Evolutionary conservation across 371 early-diverging fungal genomes (phyloP), one percentile per base, ranked within the genome.

Genomic region (Smittium mucronatum): DNA sequence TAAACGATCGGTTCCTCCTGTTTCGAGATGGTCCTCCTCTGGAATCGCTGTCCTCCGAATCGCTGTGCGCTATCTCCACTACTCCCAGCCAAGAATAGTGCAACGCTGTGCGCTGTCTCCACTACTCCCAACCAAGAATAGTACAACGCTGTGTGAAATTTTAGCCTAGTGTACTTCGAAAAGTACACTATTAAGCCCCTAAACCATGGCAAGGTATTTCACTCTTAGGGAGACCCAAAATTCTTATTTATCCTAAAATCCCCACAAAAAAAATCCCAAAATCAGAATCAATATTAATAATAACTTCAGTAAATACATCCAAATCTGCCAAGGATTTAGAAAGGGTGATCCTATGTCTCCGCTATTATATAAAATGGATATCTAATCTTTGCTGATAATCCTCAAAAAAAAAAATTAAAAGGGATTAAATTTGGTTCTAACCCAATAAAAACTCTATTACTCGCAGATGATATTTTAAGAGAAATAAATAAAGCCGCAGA

Each of bases 341-440:
- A 70, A 72, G 28, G 70, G 73, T 1, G 73, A 73, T 33, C 73
- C 68, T 21, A 58, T 70, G 0, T 73, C 70, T 8, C 73, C 73
- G 2, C 67, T 73, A 0, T 63, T 70, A 0, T 73, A 73, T 58
- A 73, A 73, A 25, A 15, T 70, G 1, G 36, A 65, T 1, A 64
- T 64, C 21, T 70, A 73, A 26, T 67, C 68, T 2, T 64, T 73
- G 0, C 67, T 73, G n/a, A 59, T 66, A 34, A 66, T 64, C 35
- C 15, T 73, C 1, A 33, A 61, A 1, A 2, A 11, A n/a, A n/a
- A 0, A 0, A 34, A 25, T 47, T 70, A 0, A 29, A 59, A 1
- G 73, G 73, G 0, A 0, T 70, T 2, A 1, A 15, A 0, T 57
- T 70, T 1, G 36, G 34, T 0, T 58, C 34, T 0, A 61, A 65